Evolutionary conservation across 139 green algal species (phyloP), one percentile per base, ranked within the genome.

Genomic region (Eudorina sp.): DNA sequence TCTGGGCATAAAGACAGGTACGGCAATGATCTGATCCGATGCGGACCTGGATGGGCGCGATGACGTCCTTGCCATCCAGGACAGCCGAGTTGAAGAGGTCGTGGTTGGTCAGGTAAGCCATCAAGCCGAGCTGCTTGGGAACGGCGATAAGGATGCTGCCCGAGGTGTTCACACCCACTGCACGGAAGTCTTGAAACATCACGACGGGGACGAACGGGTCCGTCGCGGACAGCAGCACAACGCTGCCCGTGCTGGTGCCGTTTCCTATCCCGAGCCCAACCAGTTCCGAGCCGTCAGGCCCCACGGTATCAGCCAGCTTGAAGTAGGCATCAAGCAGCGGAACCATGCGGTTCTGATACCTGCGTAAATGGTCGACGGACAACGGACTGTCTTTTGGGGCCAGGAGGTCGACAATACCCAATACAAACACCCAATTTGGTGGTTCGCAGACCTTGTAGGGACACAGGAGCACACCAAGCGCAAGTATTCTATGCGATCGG

Each of bases 61-160:
- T 34, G 1, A 92, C 88, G 27, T 79, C 38, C 36, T 77, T 31
- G 46, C 84, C 85, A 8, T 55, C 80, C 7, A 93, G 66, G 1
- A 66, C 58, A 0, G 89, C 91, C 27, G 89, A 92, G 79, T 94
- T 94, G 84, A 94, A 92, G 27, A 94, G 36, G 41, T 94, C 89
- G 21, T 87, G 68, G n/a, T 53, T 46, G 31, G 58, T 36, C 23
- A 86, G n/a, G 69, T 89, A 91, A 0, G 84, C 87, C 53, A 91
- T 81, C 41, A 91, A 23, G 21, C 80, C 89, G 13, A 94, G 82
- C 5, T 70, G 74, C 3, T 7, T 7, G 0, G 51, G 55, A 8
- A 53, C 5, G 21, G 43, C 74, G 3, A 76, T 29, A 62, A 66
- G 60, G 27, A 84, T 46, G 53, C 60, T 68, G 51, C 48, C 83